phyloP scores from a whole-genome alignment of 2,329 filamentous ascomycete genomes.

The Phialophora tarda region DNA sequence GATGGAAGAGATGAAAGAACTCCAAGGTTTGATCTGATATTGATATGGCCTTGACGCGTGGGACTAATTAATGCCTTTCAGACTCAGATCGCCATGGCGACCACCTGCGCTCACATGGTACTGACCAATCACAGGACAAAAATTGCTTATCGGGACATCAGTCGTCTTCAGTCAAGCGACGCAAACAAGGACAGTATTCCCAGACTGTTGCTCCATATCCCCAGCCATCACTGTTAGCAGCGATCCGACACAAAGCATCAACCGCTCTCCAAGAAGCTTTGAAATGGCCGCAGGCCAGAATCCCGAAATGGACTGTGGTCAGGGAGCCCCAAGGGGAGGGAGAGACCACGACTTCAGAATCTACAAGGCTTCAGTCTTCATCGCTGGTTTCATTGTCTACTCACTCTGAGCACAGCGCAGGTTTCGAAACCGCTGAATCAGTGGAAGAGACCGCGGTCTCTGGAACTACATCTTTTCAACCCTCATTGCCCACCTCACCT shows the following conservation, averaged over 20 bases:
- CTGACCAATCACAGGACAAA: slow-evolving; percentile 2
- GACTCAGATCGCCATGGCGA: not conserved
- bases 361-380: not conserved
- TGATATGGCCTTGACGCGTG: not conserved
- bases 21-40: not conserved
- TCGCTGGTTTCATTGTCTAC: not conserved
- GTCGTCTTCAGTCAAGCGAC: slow-evolving; percentile 2
- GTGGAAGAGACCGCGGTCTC: not conserved
- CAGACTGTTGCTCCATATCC: slow-evolving; percentile 12
- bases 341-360: not conserved
- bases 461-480: not conserved
- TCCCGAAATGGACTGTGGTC: not conserved
- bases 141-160: not conserved
- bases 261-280: slow-evolving; percentile 13
- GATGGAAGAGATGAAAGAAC: not conserved
- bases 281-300: not conserved
- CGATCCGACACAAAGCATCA: slow-evolving; percentile 18
- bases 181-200: not conserved
- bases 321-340: not conserved
- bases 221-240: slow-evolving; percentile 11
- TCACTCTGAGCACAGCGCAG: not conserved
- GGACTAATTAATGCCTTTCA: slow-evolving; percentile 11
- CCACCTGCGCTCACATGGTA: not conserved
- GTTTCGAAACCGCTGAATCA: not conserved
- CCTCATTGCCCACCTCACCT: not conserved